These are phyloP conservation scores for Ophiosphaerella korrae DNA, from an alignment of 2,329 filamentous ascomycete species.

Conservation along the genomic window DNA sequence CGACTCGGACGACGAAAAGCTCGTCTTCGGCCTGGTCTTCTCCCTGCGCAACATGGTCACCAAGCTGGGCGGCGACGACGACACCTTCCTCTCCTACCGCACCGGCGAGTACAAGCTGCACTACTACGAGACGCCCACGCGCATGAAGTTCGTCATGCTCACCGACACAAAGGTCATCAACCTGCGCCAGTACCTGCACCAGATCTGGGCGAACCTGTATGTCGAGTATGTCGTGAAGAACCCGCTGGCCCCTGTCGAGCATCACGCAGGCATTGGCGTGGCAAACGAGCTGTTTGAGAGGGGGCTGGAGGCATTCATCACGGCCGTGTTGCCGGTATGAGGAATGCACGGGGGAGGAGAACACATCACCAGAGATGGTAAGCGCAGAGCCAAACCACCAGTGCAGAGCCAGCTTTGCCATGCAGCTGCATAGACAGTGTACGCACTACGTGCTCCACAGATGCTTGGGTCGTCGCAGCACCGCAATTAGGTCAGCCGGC, in stretches of 20 bases:
- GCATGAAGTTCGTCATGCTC: constrained; percentile 94
- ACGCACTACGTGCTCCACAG: constrained; percentile 21
- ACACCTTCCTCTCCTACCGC: constrained; percentile 89
- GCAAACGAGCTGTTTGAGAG: constrained; percentile 69
- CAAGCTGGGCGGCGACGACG: constrained; percentile 91
- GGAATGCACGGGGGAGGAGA: not conserved
- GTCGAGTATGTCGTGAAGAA: constrained; percentile 85
- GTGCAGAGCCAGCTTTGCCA: not conserved
- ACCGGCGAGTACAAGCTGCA: constrained; percentile 97
- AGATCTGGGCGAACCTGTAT: constrained; percentile 98
- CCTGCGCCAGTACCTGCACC: constrained; percentile 92
- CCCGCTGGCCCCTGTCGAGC: constrained; percentile 65
- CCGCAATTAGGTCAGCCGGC: not conserved
- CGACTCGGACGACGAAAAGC: constrained; percentile 85
- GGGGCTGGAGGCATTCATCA: constrained; percentile 76
- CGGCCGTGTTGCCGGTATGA: constrained; percentile 48
- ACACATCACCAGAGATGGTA: not conserved
- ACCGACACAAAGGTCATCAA: constrained; percentile 88
- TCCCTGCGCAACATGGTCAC: constrained; percentile 95
- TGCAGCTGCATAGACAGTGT: not conserved
- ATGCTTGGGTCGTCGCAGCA: constrained; percentile 24
- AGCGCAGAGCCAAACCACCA: not conserved
- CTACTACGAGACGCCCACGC: constrained; percentile 97
- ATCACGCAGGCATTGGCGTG: constrained; percentile 65
- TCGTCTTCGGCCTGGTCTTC: constrained; percentile 96